A percentile compares a stretch with the other conserved stretches of the same genome.
Evolutionary conservation across 495 filamentous ascomycete species (phyloP).

Genomic region (Lasiosphaeris hirsuta): DNA sequence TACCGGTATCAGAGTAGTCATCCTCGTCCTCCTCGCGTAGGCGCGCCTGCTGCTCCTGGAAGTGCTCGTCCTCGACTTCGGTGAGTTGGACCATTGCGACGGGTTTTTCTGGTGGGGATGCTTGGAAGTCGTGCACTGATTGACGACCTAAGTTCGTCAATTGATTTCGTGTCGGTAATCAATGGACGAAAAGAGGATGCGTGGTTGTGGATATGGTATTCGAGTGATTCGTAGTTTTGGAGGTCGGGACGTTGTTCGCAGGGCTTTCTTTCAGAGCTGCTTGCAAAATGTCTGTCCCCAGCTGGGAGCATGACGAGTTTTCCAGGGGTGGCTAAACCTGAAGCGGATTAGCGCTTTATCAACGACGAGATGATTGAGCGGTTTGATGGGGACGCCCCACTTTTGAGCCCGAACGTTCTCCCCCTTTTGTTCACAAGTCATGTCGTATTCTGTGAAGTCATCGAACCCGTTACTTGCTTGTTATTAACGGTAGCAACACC

Average conservation of each 20-base stretch:
- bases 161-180: neutral
- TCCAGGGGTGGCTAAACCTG: neutral
- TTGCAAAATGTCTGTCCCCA: neutral
- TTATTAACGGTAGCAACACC: too few relatives aligned
- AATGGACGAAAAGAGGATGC: neutral
- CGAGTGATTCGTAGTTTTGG: too few relatives aligned
- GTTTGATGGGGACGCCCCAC: too few relatives aligned
- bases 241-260: neutral
- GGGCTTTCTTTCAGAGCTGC: slow-evolving; percentile 8
- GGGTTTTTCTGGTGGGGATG: slow-evolving; percentile 17
- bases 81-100: slow-evolving; percentile 90
- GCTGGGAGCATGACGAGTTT: slow-evolving; percentile 19
- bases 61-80: slow-evolving; percentile 95
- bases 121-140: neutral
- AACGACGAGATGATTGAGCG: too few relatives aligned
- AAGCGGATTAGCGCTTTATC: neutral
- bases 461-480: too few relatives aligned
- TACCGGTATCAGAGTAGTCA: slow-evolving; percentile 88
- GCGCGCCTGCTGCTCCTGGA: slow-evolving; percentile 69
- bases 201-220: too few relatives aligned
- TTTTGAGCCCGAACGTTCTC: too few relatives aligned
- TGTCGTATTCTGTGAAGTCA: too few relatives aligned
- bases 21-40: slow-evolving; percentile 68
- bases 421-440: too few relatives aligned
- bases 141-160: neutral